Evolutionary conservation across 2,329 filamentous ascomycete genomes (phyloP).

Genomic region (Scolecobasidium constrictum): DNA sequence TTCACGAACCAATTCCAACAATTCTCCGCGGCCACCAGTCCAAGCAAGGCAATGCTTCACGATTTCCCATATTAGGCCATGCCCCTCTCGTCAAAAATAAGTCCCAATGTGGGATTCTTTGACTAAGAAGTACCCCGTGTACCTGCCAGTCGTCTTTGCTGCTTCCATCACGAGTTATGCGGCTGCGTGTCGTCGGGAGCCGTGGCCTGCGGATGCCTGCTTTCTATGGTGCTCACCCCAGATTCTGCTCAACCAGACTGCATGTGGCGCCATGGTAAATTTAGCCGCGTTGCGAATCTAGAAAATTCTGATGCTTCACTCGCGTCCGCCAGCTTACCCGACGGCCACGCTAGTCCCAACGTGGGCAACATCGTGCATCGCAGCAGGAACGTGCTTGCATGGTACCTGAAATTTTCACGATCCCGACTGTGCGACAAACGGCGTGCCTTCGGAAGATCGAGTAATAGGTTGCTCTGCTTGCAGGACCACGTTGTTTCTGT

Average conservation of each 20-base stretch:
- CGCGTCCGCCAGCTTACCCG: not conserved
- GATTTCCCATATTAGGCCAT: not conserved
- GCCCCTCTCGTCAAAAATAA: not conserved
- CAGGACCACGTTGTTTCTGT: conserved; percentile 4
- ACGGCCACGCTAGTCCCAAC: not conserved
- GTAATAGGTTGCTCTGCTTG: conserved; percentile 6
- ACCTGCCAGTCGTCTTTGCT: not conserved
- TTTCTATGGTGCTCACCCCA: not conserved
- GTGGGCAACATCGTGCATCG: not conserved
- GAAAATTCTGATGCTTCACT: not conserved
- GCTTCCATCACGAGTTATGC: not conserved
- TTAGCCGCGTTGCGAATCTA: not conserved
- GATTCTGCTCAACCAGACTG: not conserved
- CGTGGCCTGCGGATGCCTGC: not conserved
- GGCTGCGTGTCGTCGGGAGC: not conserved
- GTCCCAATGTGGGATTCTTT: conserved; percentile 2
- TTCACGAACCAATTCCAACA: not conserved
- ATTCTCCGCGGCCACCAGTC: not conserved
- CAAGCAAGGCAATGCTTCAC: not conserved
- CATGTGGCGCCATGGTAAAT: not conserved
- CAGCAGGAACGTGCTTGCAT: not conserved
- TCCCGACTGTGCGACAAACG: not conserved
- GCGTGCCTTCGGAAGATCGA: not conserved
- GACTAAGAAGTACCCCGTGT: conserved; percentile 3
- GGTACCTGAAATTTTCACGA: not conserved